Percentiles rank a stretch among this genome's conserved stretches.
phyloP scores from a whole-genome alignment of 1,284 basidiomycete species.

The Moesziomyces globuligerus region DNA sequence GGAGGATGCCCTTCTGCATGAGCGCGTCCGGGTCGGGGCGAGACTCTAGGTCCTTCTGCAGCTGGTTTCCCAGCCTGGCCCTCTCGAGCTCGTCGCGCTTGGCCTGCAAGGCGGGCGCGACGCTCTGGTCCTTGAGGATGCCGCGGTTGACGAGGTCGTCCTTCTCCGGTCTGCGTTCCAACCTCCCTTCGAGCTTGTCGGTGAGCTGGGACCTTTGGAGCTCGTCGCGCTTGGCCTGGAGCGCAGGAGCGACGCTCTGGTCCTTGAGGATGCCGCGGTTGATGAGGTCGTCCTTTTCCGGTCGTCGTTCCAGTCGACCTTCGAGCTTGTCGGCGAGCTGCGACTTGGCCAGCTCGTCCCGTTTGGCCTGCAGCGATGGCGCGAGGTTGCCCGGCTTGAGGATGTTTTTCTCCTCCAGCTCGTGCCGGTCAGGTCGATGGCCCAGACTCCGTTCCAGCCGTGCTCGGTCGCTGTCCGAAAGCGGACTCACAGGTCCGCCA shows the following conservation, averaged over 20 bases:
- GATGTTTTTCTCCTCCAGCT: constrained; percentile 70
- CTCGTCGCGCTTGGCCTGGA: constrained; percentile 76
- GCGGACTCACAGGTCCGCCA: constrained; percentile 13
- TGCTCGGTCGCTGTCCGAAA: constrained; percentile 22
- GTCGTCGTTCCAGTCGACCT: constrained; percentile 47
- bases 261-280: constrained; percentile 68
- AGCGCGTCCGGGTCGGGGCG: constrained; percentile 77
- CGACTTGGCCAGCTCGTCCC: constrained; percentile 51
- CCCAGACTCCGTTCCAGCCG: constrained; percentile 74
- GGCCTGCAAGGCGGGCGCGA: constrained; percentile 76
- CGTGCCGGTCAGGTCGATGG: constrained; percentile 74
- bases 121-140: constrained; percentile 71
- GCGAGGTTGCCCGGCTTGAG: constrained; percentile 45
- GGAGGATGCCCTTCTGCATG: constrained; percentile 77
- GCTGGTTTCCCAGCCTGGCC: constrained; percentile 69
- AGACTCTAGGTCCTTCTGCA: constrained; percentile 75
- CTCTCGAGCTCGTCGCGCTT: constrained; percentile 73
- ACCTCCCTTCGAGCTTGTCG: constrained; percentile 40
- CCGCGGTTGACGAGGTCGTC: constrained; percentile 46
- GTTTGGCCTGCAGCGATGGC: constrained; percentile 50
- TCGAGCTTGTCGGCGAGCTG: constrained; percentile 55
- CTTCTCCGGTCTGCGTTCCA: constrained; percentile 47
- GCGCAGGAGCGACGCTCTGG: constrained; percentile 77
- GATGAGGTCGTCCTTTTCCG: constrained; percentile 53
- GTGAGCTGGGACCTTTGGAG: constrained; percentile 66